These are phyloP conservation scores for Paraurostyla sp. DNA, from an alignment of 73 alveolate species.

Conservation along the genomic window DNA sequence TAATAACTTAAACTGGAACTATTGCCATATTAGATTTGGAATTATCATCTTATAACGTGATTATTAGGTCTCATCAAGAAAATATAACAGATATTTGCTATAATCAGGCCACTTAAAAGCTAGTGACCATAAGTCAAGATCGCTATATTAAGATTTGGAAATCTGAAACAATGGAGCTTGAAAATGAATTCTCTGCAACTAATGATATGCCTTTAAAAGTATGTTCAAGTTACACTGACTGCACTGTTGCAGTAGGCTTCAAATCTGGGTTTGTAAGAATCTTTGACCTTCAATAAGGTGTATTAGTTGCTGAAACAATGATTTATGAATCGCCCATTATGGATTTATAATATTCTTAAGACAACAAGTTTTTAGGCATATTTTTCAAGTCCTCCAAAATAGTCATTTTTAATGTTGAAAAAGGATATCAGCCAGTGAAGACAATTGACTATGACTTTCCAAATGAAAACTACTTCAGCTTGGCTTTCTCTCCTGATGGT, in stretches of 20 bases:
- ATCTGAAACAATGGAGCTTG: constrained; percentile 55
- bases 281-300: constrained; percentile 50
- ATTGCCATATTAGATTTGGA: constrained; percentile 60
- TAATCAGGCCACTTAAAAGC: background rate
- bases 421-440: constrained; percentile 75
- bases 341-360: constrained; percentile 58
- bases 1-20: constrained; percentile 49
- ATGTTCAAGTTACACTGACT: constrained; percentile 29
- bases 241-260: constrained; percentile 72
- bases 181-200: constrained; percentile 56
- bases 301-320: constrained; percentile 70
- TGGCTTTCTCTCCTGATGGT: constrained; percentile 73
- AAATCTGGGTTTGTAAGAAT: constrained; percentile 80
- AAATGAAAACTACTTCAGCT: constrained; percentile 62
- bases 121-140: constrained; percentile 63
- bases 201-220: constrained; percentile 61
- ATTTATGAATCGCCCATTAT: constrained; percentile 65
- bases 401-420: constrained; percentile 56
- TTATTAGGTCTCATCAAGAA: constrained; percentile 66
- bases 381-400: constrained; percentile 59
- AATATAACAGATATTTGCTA: constrained; percentile 58
- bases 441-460: constrained; percentile 75
- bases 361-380: constrained; percentile 59
- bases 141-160: constrained; percentile 67
- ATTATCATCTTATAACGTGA: constrained; percentile 21